Evolutionary conservation across 1,284 basidiomycete genomes (phyloP).

Genomic region (Salmacisia buchloeana): DNA sequence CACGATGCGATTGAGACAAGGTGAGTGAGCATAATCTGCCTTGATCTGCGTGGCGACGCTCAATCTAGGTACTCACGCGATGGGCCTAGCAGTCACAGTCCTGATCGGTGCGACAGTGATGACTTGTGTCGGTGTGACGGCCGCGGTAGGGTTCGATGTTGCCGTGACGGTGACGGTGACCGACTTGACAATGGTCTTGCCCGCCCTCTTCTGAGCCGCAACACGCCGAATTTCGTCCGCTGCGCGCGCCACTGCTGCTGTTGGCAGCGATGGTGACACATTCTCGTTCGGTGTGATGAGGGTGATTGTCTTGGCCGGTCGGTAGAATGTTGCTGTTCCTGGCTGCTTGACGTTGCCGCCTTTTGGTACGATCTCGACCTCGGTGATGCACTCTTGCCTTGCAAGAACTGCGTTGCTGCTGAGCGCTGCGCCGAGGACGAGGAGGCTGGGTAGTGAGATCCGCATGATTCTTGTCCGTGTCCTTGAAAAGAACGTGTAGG

Average conservation of each 20-base stretch:
- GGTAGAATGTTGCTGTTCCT: background rate
- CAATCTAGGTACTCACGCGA: background rate
- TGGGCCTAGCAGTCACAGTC: background rate
- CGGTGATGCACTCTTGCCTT: constrained; percentile 4
- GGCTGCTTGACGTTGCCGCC: background rate
- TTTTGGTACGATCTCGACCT: background rate
- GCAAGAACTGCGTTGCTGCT: background rate
- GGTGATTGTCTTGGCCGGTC: background rate
- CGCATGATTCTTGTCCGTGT: no score
- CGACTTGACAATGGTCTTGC: background rate
- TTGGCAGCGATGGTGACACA: no score
- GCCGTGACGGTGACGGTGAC: background rate
- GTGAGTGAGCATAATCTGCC: background rate
- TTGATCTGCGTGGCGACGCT: background rate
- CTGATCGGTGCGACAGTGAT: background rate
- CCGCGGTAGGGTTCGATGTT: background rate
- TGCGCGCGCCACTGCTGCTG: background rate
- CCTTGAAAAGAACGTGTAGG: no score
- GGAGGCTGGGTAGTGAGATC: no score
- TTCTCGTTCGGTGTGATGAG: background rate
- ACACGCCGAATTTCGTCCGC: background rate
- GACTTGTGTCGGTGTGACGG: background rate
- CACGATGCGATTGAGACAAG: background rate
- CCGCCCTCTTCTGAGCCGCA: background rate
- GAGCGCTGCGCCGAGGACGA: background rate